Evolutionary conservation across 148 eudicot species (phyloP).

Genomic region (Selenicereus undatus): DNA sequence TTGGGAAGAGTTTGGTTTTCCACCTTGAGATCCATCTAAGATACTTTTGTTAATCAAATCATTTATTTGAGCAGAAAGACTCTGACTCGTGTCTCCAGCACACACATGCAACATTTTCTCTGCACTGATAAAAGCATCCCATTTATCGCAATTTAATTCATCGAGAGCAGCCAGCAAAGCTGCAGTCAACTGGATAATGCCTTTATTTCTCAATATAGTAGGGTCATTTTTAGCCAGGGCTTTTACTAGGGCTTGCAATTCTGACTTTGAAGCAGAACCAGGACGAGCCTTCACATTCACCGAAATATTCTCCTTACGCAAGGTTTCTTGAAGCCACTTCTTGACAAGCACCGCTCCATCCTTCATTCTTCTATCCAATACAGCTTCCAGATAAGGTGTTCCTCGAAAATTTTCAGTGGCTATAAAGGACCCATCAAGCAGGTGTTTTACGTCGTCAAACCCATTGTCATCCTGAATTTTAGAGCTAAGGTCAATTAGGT

Average conservation of each 20-base stretch:
- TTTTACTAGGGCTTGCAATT: slow-evolving; percentile 56
- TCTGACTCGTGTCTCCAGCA: slow-evolving; percentile 92
- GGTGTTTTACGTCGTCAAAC: slow-evolving; percentile 25
- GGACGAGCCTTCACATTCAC: slow-evolving; percentile 64
- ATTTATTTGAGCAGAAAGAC: slow-evolving; percentile 91
- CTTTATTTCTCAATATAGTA: slow-evolving; percentile 71
- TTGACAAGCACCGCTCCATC: slow-evolving; percentile 81
- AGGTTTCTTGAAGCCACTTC: slow-evolving; percentile 91
- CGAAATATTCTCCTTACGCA: slow-evolving; percentile 68
- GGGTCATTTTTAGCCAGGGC: slow-evolving; percentile 68
- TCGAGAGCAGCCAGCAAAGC: slow-evolving; percentile 67
- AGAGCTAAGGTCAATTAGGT: slow-evolving; percentile 42
- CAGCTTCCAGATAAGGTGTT: slow-evolving; percentile 73
- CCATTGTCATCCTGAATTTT: slow-evolving; percentile 39
- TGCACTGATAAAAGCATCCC: slow-evolving; percentile 95
- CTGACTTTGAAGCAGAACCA: slow-evolving; percentile 64
- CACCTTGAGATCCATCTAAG: slow-evolving; percentile 44
- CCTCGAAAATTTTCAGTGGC: slow-evolving; percentile 81
- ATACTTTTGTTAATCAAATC: slow-evolving; percentile 83
- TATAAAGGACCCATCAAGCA: slow-evolving; percentile 70
- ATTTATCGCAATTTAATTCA: slow-evolving; percentile 57
- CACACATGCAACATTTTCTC: slow-evolving; percentile 87
- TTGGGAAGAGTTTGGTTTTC: slow-evolving; percentile 34
- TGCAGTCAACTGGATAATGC: slow-evolving; percentile 77
- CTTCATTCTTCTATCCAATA: slow-evolving; percentile 70